These are phyloP conservation scores for Andrographis paniculata DNA, from an alignment of 305 asterid genomes.

Conservation along the genomic window DNA sequence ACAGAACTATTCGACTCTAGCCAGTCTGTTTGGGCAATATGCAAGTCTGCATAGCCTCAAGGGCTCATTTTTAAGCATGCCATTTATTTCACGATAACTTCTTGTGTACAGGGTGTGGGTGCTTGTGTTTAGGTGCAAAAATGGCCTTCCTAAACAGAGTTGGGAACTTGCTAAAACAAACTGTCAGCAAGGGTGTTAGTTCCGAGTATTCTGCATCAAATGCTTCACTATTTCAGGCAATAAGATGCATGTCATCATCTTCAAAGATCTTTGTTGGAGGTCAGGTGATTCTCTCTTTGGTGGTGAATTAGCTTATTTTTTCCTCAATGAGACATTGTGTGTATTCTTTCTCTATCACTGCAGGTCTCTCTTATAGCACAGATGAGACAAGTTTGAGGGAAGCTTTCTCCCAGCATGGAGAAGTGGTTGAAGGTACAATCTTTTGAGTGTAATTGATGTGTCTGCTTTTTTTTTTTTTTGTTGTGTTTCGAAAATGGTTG, in stretches of 20 bases:
- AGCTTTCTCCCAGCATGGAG: slow-evolving; percentile 74
- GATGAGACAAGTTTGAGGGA: slow-evolving; percentile 67
- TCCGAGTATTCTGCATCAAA: slow-evolving; percentile 37
- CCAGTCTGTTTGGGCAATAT: too few relatives aligned
- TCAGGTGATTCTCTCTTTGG: slow-evolving; percentile 2
- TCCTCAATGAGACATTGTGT: not conserved
- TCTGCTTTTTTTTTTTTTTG: not conserved
- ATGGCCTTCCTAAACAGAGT: slow-evolving; percentile 80
- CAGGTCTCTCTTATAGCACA: slow-evolving; percentile 75
- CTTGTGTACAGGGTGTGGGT: too few relatives aligned
- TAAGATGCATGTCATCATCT: slow-evolving; percentile 68
- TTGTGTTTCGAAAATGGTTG: not conserved
- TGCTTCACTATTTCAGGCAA: slow-evolving; percentile 54
- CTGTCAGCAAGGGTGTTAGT: slow-evolving; percentile 34
- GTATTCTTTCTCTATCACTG: slow-evolving; percentile 16
- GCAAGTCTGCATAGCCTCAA: too few relatives aligned
- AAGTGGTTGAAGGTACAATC: slow-evolving; percentile 65
- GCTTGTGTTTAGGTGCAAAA: slow-evolving; percentile 26
- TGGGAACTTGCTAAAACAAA: slow-evolving; percentile 48
- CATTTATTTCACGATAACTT: too few relatives aligned
- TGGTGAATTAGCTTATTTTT: not conserved
- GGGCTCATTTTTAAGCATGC: too few relatives aligned
- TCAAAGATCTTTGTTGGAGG: slow-evolving; percentile 92
- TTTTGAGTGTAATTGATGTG: not conserved
- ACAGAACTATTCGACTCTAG: too few relatives aligned